phyloP scores from a whole-genome alignment of 1,139 yeast genomes.

The Scheffersomyces stambukii region DNA sequence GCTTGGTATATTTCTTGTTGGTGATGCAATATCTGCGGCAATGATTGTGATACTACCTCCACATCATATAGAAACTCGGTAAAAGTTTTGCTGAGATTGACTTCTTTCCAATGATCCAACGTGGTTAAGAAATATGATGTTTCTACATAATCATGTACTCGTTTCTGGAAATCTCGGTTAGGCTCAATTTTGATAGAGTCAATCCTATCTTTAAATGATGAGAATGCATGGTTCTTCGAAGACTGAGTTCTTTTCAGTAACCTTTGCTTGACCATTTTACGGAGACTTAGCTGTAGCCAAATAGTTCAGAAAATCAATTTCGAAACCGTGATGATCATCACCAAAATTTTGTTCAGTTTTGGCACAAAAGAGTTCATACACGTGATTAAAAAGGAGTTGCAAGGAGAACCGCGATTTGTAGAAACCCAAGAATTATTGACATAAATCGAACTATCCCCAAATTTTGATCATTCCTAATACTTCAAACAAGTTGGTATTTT shows the following conservation, averaged over 20 bases:
- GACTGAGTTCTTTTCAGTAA: constrained; percentile 54
- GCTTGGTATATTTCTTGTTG: constrained; percentile 56
- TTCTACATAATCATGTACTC: constrained; percentile 69
- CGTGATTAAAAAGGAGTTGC: too few relatives aligned
- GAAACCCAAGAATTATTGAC: too few relatives aligned
- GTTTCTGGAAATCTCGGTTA: constrained; percentile 53
- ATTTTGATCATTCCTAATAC: too few relatives aligned
- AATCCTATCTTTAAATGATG: constrained; percentile 78
- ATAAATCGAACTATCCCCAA: too few relatives aligned
- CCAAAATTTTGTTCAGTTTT: too few relatives aligned
- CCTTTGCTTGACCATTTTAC: too few relatives aligned
- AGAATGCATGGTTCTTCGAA: constrained; percentile 57
- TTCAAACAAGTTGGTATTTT: too few relatives aligned
- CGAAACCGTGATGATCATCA: too few relatives aligned
- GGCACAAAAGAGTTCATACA: too few relatives aligned
- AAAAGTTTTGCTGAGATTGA: constrained; percentile 73
- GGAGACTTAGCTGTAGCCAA: too few relatives aligned
- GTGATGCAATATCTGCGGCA: constrained; percentile 79
- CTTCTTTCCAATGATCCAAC: constrained; percentile 82
- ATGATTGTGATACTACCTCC: constrained; percentile 55
- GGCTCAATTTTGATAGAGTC: constrained; percentile 88
- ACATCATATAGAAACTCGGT: constrained; percentile 58
- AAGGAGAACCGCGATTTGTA: too few relatives aligned
- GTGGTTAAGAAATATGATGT: constrained; percentile 77
- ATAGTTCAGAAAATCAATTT: too few relatives aligned